phyloP scores from a whole-genome alignment of 1,139 yeast species.

The Saccharomyces pastorianus region DNA sequence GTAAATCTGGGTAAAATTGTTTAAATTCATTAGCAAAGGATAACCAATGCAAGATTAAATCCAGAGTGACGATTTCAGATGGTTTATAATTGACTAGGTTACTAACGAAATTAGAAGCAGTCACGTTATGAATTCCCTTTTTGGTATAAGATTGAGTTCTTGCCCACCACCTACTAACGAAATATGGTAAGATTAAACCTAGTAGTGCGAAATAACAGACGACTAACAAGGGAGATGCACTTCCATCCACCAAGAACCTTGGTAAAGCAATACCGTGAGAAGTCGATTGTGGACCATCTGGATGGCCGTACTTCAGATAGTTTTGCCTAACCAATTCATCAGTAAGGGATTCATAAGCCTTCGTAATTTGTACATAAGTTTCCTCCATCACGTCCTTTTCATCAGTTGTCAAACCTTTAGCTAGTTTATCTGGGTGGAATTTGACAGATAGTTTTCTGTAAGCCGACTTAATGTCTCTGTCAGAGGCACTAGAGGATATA shows the following conservation, averaged over 20 bases:
- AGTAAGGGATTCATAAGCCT: constrained; percentile 91
- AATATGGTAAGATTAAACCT: constrained; percentile 68
- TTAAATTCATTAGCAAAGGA: constrained; percentile 57
- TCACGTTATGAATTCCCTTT: constrained; percentile 71
- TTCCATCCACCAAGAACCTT: constrained; percentile 79
- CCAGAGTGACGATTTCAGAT: constrained; percentile 55
- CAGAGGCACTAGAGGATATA: constrained; percentile 59
- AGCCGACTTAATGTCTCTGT: constrained; percentile 68
- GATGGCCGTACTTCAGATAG: constrained; percentile 84
- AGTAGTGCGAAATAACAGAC: constrained; percentile 59
- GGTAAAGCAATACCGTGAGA: constrained; percentile 97
- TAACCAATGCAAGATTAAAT: constrained; percentile 52
- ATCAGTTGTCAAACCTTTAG: constrained; percentile 52
- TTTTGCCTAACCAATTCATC: constrained; percentile 82
- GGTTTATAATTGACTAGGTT: constrained; percentile 68
- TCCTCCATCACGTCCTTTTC: constrained; percentile 58
- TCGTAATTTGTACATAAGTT: constrained; percentile 70
- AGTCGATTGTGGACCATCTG: constrained; percentile 94
- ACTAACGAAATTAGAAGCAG: constrained; percentile 68
- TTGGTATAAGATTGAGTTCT: constrained; percentile 74
- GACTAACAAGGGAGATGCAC: constrained; percentile 59
- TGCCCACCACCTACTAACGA: constrained; percentile 88
- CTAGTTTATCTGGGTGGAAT: constrained; percentile 89
- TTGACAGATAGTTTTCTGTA: constrained; percentile 81
- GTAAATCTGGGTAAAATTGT: constrained; percentile 38